A percentile compares a stretch with the other conserved stretches of the same genome.
These are phyloP conservation scores for Pulveroboletus frians DNA, from an alignment of 768 basidiomycete genomes.

Conservation along the genomic window DNA sequence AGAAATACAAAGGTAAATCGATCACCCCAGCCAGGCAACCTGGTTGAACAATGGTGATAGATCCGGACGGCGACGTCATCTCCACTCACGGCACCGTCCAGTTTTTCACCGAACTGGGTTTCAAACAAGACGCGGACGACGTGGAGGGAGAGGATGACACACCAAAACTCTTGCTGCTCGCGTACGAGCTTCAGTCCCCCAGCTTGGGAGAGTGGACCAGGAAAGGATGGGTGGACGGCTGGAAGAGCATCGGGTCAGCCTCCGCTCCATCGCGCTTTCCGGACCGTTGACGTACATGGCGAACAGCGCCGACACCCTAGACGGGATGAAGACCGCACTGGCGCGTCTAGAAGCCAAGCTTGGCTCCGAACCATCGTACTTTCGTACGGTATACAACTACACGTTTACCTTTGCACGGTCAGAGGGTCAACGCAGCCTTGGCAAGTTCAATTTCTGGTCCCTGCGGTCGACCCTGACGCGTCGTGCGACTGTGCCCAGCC, in stretches of 20 bases:
- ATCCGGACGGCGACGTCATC: slow-evolving; percentile 59
- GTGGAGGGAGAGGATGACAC: slow-evolving; percentile 71
- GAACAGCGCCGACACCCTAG: slow-evolving; percentile 59
- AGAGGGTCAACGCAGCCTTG: slow-evolving; percentile 76
- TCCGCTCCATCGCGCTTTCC: background rate
- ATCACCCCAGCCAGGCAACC: background rate
- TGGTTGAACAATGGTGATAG: slow-evolving; percentile 30
- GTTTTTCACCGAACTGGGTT: slow-evolving; percentile 43
- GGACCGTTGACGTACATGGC: slow-evolving; percentile 1
- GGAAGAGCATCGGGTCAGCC: slow-evolving; percentile 66
- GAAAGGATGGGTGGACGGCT: slow-evolving; percentile 74
- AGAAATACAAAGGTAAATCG: slow-evolving; percentile 58
- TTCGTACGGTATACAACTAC: slow-evolving; percentile 70
- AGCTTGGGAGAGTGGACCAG: slow-evolving; percentile 65
- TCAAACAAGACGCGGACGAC: slow-evolving; percentile 40
- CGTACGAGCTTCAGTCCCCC: slow-evolving; percentile 76
- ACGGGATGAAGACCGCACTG: slow-evolving; percentile 55
- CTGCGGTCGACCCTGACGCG: background rate
- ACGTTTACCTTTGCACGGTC: slow-evolving; percentile 76
- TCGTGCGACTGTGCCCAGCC: slow-evolving; percentile 31
- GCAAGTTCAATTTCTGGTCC: slow-evolving; percentile 36
- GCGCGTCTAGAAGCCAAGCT: slow-evolving; percentile 53
- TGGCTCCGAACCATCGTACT: slow-evolving; percentile 61
- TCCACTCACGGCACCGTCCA: slow-evolving; percentile 74
- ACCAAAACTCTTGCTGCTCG: slow-evolving; percentile 68